Evolutionary conservation across 2,329 filamentous ascomycete species (phyloP), one percentile per base, ranked within the genome.

Genomic region (Colletotrichum brevisporum): DNA sequence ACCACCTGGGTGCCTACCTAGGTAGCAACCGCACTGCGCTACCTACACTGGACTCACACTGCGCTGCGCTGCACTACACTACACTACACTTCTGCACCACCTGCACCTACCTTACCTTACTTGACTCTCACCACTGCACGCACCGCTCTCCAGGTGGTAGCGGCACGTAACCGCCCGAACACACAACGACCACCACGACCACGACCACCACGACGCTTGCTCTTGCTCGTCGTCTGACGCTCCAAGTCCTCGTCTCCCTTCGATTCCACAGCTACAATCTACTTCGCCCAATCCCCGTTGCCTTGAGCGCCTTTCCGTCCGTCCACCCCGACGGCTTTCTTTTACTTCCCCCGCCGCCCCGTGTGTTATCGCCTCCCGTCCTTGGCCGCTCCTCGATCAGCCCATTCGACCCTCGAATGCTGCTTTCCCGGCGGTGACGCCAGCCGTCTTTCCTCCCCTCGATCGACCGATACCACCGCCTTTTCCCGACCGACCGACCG

Each of bases 391-490:
- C 47, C 21, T n/a, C 27, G 26, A 56, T 48, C 67, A 39, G 45
- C 41, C 69, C 65, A 53, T 50, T 71, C 58, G 36, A 56, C 61
- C 61, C 61, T 48, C 71, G 71, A 69, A 69, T 69, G 65, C 65
- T 71, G 48, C 59, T 60, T 65, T 71, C 69, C 62, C 71, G 61
- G 71, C 71, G 71, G 69, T 71, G 71, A 72, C 71, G 71, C 71
- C 71, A 72, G 69, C 58, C 71, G 71, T 71, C 71, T 61, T 56
- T 71, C 64, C 50, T 52, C 65, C 60, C 66, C 51, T 36, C 31
- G 31, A 67, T 51, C 60, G 56, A 66, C 50, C 69, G 48, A 72
- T 57, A 48, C 59, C 56, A 57, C 36, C 55, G 15, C 39, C 47
- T 24, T 26, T 24, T 21, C 52, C 64, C 59, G 43, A 69, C 50